Conservation (phyloP, 139 green algal genomes). For the Closterium sp. region DNA sequence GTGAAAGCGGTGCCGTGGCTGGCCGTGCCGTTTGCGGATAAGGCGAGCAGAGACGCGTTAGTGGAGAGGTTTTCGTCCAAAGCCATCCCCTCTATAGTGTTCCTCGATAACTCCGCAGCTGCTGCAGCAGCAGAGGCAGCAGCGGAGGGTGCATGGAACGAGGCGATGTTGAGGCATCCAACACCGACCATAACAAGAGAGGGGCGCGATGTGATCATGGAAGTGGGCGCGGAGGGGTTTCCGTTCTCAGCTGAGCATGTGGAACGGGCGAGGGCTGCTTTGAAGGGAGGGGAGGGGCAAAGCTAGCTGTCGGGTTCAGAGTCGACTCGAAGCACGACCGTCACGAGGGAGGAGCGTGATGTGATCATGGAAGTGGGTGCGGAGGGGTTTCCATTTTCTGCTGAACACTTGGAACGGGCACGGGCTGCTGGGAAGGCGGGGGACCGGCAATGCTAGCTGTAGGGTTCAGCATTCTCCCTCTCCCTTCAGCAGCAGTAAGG, state of each 20-base stretch:
- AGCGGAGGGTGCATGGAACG: neutral
- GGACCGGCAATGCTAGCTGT: too few species aligned
- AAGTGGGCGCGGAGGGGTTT: neutral
- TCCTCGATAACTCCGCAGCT: neutral
- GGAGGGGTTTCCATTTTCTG: too few species aligned
- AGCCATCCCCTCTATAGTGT: neutral
- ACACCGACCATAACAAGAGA: neutral
- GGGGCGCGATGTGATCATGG: neutral
- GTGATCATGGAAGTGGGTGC: too few species aligned
- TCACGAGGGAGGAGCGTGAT: too few species aligned
- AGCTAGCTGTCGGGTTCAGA: neutral
- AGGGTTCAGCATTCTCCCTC: too few species aligned
- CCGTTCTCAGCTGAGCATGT: neutral
- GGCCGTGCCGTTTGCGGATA: neutral
- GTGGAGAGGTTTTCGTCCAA: neutral
- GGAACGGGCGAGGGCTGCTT: neutral
- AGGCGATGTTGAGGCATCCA: neutral
- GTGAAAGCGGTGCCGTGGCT: neutral
- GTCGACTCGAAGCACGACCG: too few species aligned
- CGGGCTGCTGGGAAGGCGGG: too few species aligned
- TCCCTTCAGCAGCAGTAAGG: too few species aligned
- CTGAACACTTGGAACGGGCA: too few species aligned
- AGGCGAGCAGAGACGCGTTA: neutral
- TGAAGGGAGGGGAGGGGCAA: neutral
- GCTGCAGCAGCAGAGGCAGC: neutral